Evolutionary conservation across 169 alveolate species (phyloP), one percentile per base, ranked within the genome.

Genomic region (Miamiensis avidus): DNA sequence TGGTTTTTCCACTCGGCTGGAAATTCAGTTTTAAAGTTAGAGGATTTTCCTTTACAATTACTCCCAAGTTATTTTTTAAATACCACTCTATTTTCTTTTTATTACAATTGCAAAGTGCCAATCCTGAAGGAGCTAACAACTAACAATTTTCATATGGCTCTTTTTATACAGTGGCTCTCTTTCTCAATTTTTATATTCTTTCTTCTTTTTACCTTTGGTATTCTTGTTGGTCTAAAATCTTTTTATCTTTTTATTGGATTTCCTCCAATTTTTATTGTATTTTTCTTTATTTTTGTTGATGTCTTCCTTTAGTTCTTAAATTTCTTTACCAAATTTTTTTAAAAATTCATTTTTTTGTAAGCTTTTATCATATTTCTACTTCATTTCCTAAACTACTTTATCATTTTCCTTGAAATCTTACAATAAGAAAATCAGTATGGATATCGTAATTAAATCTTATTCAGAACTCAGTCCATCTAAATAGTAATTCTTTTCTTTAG

Each of bases 1-100:
- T 75, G 16, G 91, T 85, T 31, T 91, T 79, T 27, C 95, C 97
- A 88, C 89, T 91, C 49, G 97, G 97, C 76, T 95, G 95, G 85
- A 95, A 95, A 34, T 65, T 89, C 74, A 95, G 89, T 72, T 88
- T 77, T 27, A 93, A 90, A 0, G 92, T 86, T 27, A 69, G 77
- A 26, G 90, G 90, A 76, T 95, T 91, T 31, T 87, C 92, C 0
- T 84, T 81, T 27, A 92, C 87, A 77, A 84, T 32, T 33, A 76
- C 89, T 27, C 96, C 97, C 25, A 95, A 65, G 29, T 86, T 94
- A 81, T 93, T 89, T 1, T 90, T 89, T 11, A 93, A 75, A 73
- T 93, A 93, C 96, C 96, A 93, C 28, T 88, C 31, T 28, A 90
- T 82, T 75, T 93, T 93, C 82, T 93, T 93, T 81, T 86, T 86